Evolutionary conservation across 805 yeast species (phyloP), one percentile per base, ranked within the genome.

Genomic region (Candida nemodendra): DNA sequence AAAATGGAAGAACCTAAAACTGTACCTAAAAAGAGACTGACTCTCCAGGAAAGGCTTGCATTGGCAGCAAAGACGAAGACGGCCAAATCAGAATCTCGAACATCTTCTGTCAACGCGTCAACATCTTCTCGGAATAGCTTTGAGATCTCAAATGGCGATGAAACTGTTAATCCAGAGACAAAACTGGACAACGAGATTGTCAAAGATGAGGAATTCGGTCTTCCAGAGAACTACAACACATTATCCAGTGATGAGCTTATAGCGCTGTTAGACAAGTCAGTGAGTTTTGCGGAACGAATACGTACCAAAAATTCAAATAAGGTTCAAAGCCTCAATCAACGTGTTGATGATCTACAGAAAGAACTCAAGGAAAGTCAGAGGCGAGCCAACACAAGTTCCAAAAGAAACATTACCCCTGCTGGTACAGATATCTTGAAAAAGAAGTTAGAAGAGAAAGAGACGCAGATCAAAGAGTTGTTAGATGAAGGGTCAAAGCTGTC

Each of bases 11-110:
- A 21, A 13, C 18, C 40, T 4, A 35, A 41, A 14, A 28, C 42
- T 5, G 39, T 27, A 5, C 61, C 69, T 21, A 71, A 69, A 47
- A 83, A 82, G 57, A 69, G 90, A 45, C 64, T 86, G 14, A 80
- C 95, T 0, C 68, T 91, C 48, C 95, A 87, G 53, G 96, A 90
- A 53, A 70, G 97, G 44, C 68, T 90, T 36, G 95, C 93, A 2
- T 61, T 79, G 44, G 96, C 96, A 1, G 88, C 95, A 5, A 67
- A 68, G 22, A 60, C 57, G 36, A 65, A 61, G 30, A n/a, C 38
- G 2, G 30, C 44, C 14, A 34, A 34, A 18, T 27, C 21, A 31
- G 28, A 39, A 26, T 30, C 32, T 12, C 28, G 25, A 21, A 16
- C 35, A 18, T 15, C 24, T 8, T 9, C 26, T 17, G 19, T 25